Evolutionary conservation across 148 eudicot genomes (phyloP).

Genomic region (Silene uniflora): DNA sequence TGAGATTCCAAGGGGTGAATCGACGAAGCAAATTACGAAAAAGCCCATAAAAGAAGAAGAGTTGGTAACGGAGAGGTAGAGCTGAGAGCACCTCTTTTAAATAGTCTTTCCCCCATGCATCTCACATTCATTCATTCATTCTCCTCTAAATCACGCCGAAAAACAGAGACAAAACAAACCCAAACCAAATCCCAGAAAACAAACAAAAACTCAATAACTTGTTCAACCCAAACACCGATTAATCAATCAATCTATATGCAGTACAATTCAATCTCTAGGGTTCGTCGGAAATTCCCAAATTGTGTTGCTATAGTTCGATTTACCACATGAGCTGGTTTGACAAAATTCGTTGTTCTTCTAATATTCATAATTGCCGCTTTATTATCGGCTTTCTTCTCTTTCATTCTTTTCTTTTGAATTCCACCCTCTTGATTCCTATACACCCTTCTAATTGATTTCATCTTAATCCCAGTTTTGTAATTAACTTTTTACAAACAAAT

Average conservation of each 20-base stretch:
- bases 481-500: no score
- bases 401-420: constrained; percentile 23
- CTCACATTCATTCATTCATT: no score
- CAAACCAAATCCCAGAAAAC: no score
- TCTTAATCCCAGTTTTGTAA: background rate
- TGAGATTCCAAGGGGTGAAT: no score
- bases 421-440: constrained; percentile 35
- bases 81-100: no score
- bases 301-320: background rate
- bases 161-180: background rate
- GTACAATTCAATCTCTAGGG: background rate
- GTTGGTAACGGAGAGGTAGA: no score
- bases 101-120: no score
- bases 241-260: background rate
- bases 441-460: constrained; percentile 10
- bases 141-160: background rate
- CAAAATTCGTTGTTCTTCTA: constrained; percentile 28
- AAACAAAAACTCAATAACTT: no score
- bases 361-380: constrained; percentile 34
- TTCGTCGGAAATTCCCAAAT: background rate
- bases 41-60: no score
- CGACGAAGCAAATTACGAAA: no score
- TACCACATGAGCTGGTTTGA: constrained; percentile 33
- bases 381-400: constrained; percentile 31
- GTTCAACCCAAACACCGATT: background rate